Conservation (phyloP, 2,329 filamentous ascomycete genomes). For the Penicillium brasilianum region DNA sequence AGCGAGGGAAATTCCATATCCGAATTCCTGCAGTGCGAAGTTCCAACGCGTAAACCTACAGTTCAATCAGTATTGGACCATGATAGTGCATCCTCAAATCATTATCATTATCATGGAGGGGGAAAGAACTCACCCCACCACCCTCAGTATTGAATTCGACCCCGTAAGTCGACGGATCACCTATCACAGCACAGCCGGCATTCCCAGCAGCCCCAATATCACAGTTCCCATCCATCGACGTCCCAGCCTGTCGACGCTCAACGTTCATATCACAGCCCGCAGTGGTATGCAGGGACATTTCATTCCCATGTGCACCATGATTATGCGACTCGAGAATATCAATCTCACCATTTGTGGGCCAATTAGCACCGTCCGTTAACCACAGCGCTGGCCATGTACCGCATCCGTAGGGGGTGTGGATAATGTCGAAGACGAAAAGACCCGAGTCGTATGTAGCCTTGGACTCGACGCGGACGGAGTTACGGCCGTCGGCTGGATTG, state of each 20-base stretch:
- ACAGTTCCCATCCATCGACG: conserved; percentile 53
- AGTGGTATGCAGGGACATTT: conserved; percentile 65
- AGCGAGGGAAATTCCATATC: conserved; percentile 64
- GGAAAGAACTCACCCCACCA: conserved; percentile 53
- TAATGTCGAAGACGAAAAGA: conserved; percentile 69
- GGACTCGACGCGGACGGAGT: conserved; percentile 68
- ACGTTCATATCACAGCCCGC: conserved; percentile 60
- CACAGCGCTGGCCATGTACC: conserved; percentile 70
- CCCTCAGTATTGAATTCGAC: conserved; percentile 57
- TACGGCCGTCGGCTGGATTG: conserved; percentile 64
- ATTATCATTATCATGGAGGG: background rate
- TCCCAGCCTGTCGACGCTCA: conserved; percentile 60
- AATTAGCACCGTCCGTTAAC: conserved; percentile 65
- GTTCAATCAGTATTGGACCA: background rate
- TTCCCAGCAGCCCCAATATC: conserved; percentile 58
- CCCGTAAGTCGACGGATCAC: conserved; percentile 55
- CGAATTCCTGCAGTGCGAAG: conserved; percentile 66
- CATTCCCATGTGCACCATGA: conserved; percentile 59
- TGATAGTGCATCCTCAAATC: background rate
- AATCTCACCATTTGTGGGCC: conserved; percentile 69
- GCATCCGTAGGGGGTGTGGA: conserved; percentile 67
- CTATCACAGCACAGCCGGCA: conserved; percentile 63
- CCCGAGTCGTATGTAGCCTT: conserved; percentile 64
- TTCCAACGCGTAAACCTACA: conserved; percentile 63
- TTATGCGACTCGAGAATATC: conserved; percentile 67